Evolutionary conservation across 2,329 filamentous ascomycete genomes (phyloP), one percentile per base, ranked within the genome.

Genomic region (Golovinomyces cichoracearum): DNA sequence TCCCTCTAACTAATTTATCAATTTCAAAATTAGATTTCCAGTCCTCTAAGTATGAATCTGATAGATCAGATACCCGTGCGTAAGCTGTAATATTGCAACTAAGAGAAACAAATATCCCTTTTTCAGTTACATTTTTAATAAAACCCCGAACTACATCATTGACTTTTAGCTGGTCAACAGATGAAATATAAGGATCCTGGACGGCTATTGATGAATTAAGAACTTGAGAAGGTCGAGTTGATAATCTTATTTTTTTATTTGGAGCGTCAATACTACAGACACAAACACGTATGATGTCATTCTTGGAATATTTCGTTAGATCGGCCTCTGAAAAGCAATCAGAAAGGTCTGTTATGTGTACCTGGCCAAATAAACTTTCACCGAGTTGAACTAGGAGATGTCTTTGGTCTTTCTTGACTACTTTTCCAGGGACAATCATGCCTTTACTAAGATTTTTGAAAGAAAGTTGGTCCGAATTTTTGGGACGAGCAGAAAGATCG

Each of bases 1-100:
- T 83, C 47, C 85, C 90, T 63, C 80, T 84, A 48, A 98, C 84
- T 5, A 98, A 70, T 63, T 95, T 85, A 57, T 93, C 84, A 45
- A 88, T 67, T 57, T 90, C 78, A 65, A 88, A 94, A 41, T 78
- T 69, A 31, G 82, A 75, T 65, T 93, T 92, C 90, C 90, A 98
- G 52, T 95, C 83, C 63, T 95, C 95, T 57, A 98, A 66, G 62
- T 78, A 98, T 6, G 75, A 73, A 61, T 98, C 90, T 0, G 86
- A 93, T 13, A 98, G 70, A 61, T 95, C 86, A 9, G 80, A 75
- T 48, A 95, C 79, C 55, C 83, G 80, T 45, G 93, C 81, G 57
- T 86, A 80, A 0, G 78, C 86, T 46, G 81, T 82, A 17, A 93
- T 71, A 53, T 80, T 76, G 17, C 83, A 81, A 40, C 86, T 85